Evolutionary conservation across 768 basidiomycete genomes (phyloP).

Genomic region (Hericium alpestre): DNA sequence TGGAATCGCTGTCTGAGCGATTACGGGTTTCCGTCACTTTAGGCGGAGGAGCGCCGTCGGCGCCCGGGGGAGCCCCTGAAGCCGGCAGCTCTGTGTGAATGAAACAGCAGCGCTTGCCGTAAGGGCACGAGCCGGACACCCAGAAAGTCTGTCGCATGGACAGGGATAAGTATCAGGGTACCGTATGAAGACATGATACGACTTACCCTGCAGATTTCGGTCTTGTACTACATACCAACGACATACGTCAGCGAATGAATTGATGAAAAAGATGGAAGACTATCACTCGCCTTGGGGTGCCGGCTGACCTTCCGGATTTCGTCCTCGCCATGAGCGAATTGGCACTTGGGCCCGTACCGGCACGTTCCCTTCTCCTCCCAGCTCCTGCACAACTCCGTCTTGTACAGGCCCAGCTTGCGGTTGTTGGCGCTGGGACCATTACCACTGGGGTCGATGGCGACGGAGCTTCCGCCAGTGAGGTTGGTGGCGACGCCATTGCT

Average conservation of each 20-base stretch:
- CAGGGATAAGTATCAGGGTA: conserved; percentile 6
- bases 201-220: conserved; percentile 82
- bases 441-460: conserved; percentile 22
- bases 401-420: conserved; percentile 82
- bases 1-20: conserved; percentile 71
- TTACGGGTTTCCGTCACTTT: conserved; percentile 40
- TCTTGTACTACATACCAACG: conserved; percentile 58
- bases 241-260: conserved; percentile 1
- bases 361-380: conserved; percentile 89
- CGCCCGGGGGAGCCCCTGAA: conserved; percentile 45
- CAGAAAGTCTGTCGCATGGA: conserved; percentile 62
- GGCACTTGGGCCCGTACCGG: conserved; percentile 81
- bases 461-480: conserved; percentile 16
- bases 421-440: conserved; percentile 84
- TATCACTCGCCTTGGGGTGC: conserved; percentile 68
- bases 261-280: background rate
- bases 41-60: conserved; percentile 43
- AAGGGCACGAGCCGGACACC: conserved; percentile 88
- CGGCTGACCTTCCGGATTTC: conserved; percentile 76
- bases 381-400: conserved; percentile 82
- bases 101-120: conserved; percentile 89
- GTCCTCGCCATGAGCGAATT: conserved; percentile 88
- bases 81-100: conserved; percentile 80
- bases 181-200: background rate
- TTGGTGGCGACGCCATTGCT: conserved; percentile 3